These are phyloP conservation scores for Saksenaea oblongispora DNA, from an alignment of 371 early-diverging fungal genomes.

Conservation along the genomic window DNA sequence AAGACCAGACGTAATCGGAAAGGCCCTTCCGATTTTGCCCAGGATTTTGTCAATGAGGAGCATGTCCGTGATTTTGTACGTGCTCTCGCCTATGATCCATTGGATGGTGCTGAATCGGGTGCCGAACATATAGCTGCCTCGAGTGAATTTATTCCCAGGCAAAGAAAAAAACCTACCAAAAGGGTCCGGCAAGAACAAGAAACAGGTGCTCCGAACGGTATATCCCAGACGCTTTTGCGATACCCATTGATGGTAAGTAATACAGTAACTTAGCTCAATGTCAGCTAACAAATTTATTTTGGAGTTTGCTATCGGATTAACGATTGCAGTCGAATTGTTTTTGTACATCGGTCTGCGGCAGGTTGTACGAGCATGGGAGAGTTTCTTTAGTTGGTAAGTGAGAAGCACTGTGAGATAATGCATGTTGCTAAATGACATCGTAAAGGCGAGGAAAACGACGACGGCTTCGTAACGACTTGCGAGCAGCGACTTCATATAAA, in stretches of 20 bases:
- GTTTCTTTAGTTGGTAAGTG: slow-evolving; percentile 64
- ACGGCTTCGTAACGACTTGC: slow-evolving; percentile 49
- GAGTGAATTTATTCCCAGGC: slow-evolving; percentile 48
- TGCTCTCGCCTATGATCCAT: slow-evolving; percentile 47
- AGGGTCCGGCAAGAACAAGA: slow-evolving; percentile 25
- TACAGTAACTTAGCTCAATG: background rate
- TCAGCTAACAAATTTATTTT: background rate
- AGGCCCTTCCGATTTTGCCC: slow-evolving; percentile 18
- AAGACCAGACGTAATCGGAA: background rate
- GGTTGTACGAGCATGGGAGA: slow-evolving; percentile 77
- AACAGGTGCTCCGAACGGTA: slow-evolving; percentile 42
- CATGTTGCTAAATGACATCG: background rate
- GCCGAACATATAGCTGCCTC: slow-evolving; percentile 57
- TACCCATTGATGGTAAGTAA: slow-evolving; percentile 63
- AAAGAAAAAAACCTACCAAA: slow-evolving; percentile 24
- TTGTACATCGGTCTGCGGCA: slow-evolving; percentile 70
- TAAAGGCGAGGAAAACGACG: slow-evolving; percentile 61
- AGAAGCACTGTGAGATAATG: slow-evolving; percentile 7
- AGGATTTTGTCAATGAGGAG: slow-evolving; percentile 49
- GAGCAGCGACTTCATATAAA: slow-evolving; percentile 57
- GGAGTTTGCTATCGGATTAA: slow-evolving; percentile 59
- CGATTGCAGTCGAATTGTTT: slow-evolving; percentile 69
- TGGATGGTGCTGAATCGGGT: slow-evolving; percentile 27
- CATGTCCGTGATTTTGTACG: slow-evolving; percentile 53
- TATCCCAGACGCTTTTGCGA: slow-evolving; percentile 56